These are phyloP conservation scores for Tolypocladium cylindrosporum DNA, from an alignment of 2,329 filamentous ascomycete species.

Conservation along the genomic window DNA sequence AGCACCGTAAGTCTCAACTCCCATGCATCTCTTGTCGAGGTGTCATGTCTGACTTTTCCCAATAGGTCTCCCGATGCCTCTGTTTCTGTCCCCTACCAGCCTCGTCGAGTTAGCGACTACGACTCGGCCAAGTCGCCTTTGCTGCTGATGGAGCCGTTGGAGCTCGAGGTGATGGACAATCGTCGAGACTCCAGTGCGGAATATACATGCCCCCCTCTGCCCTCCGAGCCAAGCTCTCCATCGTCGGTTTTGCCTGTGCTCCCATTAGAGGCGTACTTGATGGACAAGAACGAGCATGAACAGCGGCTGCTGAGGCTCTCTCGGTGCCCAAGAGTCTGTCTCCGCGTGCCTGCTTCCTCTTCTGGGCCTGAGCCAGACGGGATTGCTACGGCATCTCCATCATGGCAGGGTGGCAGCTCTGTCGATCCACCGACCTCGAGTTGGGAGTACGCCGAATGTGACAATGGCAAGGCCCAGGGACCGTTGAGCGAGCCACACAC, in stretches of 20 bases:
- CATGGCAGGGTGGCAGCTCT: no score
- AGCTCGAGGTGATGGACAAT: neutral
- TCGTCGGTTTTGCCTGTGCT: neutral
- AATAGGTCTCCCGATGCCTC: neutral
- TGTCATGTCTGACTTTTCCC: neutral
- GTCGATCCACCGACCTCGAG: neutral
- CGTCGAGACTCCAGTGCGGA: neutral
- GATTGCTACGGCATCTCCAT: no score
- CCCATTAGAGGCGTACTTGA: neutral
- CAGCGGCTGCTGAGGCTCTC: neutral
- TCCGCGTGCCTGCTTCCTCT: no score
- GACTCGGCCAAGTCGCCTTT: neutral
- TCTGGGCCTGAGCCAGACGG: no score
- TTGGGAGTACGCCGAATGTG: neutral
- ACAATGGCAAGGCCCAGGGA: neutral
- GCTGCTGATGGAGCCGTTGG: neutral
- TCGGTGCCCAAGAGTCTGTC: neutral
- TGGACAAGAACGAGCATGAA: slow-evolving; percentile 2
- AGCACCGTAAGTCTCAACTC: neutral
- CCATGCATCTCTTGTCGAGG: neutral
- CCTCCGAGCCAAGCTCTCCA: neutral
- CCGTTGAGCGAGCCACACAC: neutral
- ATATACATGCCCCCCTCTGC: neutral
- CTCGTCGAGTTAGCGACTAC: neutral
- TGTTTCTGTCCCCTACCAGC: neutral